Evolutionary conservation across 805 yeast species (phyloP).

Genomic region (Kuraishia piskuri): DNA sequence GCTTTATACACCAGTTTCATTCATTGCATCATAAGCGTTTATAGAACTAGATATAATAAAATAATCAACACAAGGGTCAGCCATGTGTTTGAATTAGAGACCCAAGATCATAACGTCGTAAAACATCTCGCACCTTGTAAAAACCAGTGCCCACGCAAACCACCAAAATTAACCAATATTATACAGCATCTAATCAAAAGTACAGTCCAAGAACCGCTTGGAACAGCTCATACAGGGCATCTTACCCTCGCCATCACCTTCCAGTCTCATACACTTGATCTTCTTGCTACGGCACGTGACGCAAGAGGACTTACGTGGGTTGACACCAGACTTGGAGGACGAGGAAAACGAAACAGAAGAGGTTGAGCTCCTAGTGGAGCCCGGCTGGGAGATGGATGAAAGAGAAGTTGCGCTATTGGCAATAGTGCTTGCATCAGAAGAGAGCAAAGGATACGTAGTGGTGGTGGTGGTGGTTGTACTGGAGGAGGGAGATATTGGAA

Average conservation of each 20-base stretch:
- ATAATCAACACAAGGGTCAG: not conserved
- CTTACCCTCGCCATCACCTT: not conserved
- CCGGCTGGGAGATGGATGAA: not conserved
- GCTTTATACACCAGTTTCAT: too few relatives aligned
- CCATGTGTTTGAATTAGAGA: not conserved
- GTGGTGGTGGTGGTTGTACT: too few relatives aligned
- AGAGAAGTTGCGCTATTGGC: not conserved
- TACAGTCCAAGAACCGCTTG: not conserved
- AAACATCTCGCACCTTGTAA: too few relatives aligned
- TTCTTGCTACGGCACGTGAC: conserved; percentile 23
- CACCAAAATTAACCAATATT: too few relatives aligned
- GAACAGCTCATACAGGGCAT: not conserved
- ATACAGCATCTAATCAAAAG: not conserved
- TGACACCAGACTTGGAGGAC: not conserved
- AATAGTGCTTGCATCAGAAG: too few relatives aligned
- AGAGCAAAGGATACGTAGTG: not conserved
- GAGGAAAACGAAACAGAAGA: not conserved
- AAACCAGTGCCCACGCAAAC: not conserved
- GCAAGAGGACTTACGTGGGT: conserved; percentile 14
- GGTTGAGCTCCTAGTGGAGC: not conserved
- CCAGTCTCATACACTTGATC: conserved; percentile 21
- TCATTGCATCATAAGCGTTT: too few relatives aligned
- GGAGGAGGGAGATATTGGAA: too few relatives aligned
- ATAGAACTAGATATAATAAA: too few relatives aligned
- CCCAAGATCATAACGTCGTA: not conserved